Evolutionary conservation across 2,329 filamentous ascomycete genomes (phyloP).

Genomic region (Polychaeton citri): DNA sequence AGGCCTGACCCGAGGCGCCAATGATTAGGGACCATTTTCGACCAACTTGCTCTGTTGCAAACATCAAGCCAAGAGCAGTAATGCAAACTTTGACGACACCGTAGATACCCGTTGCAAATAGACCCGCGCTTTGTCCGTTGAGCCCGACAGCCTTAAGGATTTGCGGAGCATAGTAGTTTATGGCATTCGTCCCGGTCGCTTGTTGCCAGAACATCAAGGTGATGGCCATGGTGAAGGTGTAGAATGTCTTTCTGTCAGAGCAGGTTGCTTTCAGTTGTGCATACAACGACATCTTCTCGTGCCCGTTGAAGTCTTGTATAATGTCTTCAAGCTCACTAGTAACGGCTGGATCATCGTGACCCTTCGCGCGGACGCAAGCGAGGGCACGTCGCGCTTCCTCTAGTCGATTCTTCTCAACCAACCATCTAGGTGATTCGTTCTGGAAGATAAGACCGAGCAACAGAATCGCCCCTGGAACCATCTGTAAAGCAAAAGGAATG

Average conservation of each 20-base stretch:
- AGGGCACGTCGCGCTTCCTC: slow-evolving; percentile 48
- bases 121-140: slow-evolving; percentile 8
- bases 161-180: slow-evolving; percentile 12
- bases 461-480: slow-evolving; percentile 38
- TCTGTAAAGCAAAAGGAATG: slow-evolving; percentile 39
- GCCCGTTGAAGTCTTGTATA: slow-evolving; percentile 46
- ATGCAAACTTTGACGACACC: slow-evolving; percentile 12
- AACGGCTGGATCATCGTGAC: slow-evolving; percentile 45
- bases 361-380: slow-evolving; percentile 42
- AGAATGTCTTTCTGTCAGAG: neutral
- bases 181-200: slow-evolving; percentile 7
- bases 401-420: slow-evolving; percentile 55
- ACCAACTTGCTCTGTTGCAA: slow-evolving; percentile 5
- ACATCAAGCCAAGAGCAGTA: slow-evolving; percentile 10
- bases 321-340: slow-evolving; percentile 48
- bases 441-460: slow-evolving; percentile 37
- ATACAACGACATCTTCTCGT: slow-evolving; percentile 48
- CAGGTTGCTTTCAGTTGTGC: slow-evolving; percentile 47
- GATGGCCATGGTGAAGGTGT: slow-evolving; percentile 5
- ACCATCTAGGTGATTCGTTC: slow-evolving; percentile 50
- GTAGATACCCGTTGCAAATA: slow-evolving; percentile 14
- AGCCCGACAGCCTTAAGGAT: slow-evolving; percentile 11
- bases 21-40: slow-evolving; percentile 9
- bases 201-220: slow-evolving; percentile 9
- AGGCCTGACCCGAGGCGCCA: slow-evolving; percentile 6